phyloP scores from a whole-genome alignment of 164 flowering plant species.

The Buxus sempervirens region DNA sequence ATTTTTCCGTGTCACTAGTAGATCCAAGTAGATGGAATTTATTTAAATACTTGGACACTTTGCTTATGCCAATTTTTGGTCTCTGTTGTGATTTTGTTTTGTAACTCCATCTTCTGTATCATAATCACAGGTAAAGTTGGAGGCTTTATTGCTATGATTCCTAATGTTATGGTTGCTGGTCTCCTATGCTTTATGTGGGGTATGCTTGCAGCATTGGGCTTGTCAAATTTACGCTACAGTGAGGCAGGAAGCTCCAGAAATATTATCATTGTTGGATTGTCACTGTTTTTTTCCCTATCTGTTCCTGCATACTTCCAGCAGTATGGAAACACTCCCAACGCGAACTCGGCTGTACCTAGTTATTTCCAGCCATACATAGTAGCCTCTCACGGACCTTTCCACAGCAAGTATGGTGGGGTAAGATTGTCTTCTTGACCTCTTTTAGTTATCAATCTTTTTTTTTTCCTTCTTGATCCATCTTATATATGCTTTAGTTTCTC shows the following conservation, averaged over 20 bases:
- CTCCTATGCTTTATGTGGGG: constrained; percentile 98
- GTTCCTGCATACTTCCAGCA: constrained; percentile 98
- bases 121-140: constrained; percentile 85
- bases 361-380: constrained; percentile 92
- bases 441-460: not conserved
- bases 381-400: constrained; percentile 94
- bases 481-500: not conserved
- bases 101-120: not conserved
- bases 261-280: constrained; percentile 89
- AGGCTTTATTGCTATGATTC: constrained; percentile 93
- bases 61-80: not conserved
- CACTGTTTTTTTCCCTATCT: constrained; percentile 84
- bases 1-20: not conserved
- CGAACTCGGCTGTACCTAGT: constrained; percentile 80
- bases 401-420: constrained; percentile 78
- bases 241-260: constrained; percentile 99
- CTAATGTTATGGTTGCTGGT: constrained; percentile 92
- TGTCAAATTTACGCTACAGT: constrained; percentile 92
- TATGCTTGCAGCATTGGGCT: constrained; percentile 94
- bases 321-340: constrained; percentile 70
- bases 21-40: not conserved
- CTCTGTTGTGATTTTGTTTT: not conserved
- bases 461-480: not conserved
- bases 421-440: constrained; percentile 19
- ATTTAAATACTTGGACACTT: no score